Conservation (phyloP, 2,329 filamentous ascomycete genomes). For the Kalaharituber pfeilii region DNA sequence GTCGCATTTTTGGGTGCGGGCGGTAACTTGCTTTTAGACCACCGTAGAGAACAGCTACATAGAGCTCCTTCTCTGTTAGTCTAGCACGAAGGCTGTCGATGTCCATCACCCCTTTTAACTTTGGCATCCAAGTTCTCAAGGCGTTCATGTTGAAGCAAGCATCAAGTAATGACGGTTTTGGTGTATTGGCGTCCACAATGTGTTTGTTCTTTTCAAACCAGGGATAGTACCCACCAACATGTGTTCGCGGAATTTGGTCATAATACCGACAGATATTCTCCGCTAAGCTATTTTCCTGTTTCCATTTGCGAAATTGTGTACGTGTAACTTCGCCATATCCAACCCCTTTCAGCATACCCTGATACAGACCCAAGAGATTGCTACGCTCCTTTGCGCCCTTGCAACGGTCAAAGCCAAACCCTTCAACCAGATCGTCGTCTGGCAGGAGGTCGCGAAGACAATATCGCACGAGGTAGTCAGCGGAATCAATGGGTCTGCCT, state of each 20-base stretch:
- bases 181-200: slow-evolving; percentile 4
- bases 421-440: slow-evolving; percentile 1
- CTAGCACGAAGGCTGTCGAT: not conserved
- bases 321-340: not conserved
- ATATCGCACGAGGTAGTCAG: slow-evolving; percentile 6
- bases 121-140: slow-evolving; percentile 5
- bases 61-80: slow-evolving; percentile 1
- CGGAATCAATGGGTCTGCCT: slow-evolving; percentile 7
- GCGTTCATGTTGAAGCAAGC: slow-evolving; percentile 1
- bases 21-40: not conserved
- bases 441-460: slow-evolving; percentile 1
- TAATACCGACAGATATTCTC: slow-evolving; percentile 3
- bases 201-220: slow-evolving; percentile 10
- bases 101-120: not conserved
- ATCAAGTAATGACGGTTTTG: not conserved
- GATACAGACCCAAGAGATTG: slow-evolving; percentile 5
- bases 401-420: slow-evolving; percentile 8
- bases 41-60: slow-evolving; percentile 5
- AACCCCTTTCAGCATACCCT: slow-evolving; percentile 4
- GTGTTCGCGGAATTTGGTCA: not conserved
- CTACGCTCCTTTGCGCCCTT: not conserved
- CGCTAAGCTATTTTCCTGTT: slow-evolving; percentile 4
- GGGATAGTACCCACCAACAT: slow-evolving; percentile 4
- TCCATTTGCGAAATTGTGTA: slow-evolving; percentile 5
- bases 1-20: not conserved